Base-by-base conservation (phyloP, 2,329 filamentous ascomycete genomes). In the Nigrospora oryzae region DNA sequence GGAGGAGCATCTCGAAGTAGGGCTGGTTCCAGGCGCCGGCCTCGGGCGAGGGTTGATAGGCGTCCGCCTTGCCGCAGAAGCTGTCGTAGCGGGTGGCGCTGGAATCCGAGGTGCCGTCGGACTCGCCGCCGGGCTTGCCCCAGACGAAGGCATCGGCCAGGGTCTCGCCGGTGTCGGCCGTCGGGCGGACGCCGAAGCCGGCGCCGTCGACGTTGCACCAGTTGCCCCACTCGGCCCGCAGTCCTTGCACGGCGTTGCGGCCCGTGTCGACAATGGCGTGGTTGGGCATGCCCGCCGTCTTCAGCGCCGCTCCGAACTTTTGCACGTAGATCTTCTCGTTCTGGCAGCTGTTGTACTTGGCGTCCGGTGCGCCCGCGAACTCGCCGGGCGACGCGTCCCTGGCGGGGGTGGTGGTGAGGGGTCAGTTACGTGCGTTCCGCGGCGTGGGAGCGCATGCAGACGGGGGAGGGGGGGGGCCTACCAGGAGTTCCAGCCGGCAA, bases 11-110 rank as follows among this genome's bases (percentile, higher is more conserved):
- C 59, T 68, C 72, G 53, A 77, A 77, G 63, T 77, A 78, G 17
- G 66, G 69, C 61, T 77, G 66, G 62, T 82, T 82, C 82, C 82
- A 86, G 14, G 69, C 66, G 31, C 83, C 81, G 14, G 81, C 81
- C 62, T 85, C 79, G 35, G 82, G 82, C 2, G 82, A 79, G 11
- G 81, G 81, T 61, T 77, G 62, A 38, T 83, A 64, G 3, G 80
- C 62, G 55, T 74, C 71, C 5, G 60, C 51, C 15, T 66, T 64
- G 40, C 75, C 75, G 48, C 77, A 80, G 60, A 73, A 63, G 32
- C 19, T 33, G 59, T 77, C 71, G 56, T 72, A 76, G 37, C 71
- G 65, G 13, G 57, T 40, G 12, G 69, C 63, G 23, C 54, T 53
- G 19, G 56, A 56, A 45, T 69, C 55, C 5, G 63, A 65, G 36